Base-by-base conservation (phyloP, 1,139 yeast species). In the Blastobotrys arbuscula region DNA sequence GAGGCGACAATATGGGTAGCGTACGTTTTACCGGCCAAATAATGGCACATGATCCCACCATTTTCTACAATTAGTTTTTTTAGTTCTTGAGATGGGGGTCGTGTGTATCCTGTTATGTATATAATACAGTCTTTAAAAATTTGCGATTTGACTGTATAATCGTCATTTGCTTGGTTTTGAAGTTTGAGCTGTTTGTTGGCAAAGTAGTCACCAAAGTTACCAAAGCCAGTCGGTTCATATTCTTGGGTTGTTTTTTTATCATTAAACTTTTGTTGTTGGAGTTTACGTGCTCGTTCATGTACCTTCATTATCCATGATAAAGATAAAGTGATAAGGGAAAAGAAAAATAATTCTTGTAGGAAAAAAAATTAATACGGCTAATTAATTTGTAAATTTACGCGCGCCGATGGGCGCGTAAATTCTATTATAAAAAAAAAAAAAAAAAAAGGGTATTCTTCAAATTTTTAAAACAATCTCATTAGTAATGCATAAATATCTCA, bases 1-100 rank as follows among this genome's bases (percentile, higher is more conserved):
- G 83, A 81, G 24, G 97, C 95, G 1, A 92, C 69, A 7, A 92
- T 84, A 66, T 92, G 97, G 0, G 97, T 86, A 0, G 84, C 94
- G 12, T 77, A 73, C 4, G 84, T 75, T 60, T 89, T 89, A 23
- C 83, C 81, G 6, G 78, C 72, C 42, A 90, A 65, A 65, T 78
- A 82, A 53, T 83, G 82, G 23, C 84, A 64, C 57, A 86, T 87
- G 50, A 70, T 75, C 0, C 98, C 98, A 0, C 97, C 97, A 63
- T 89, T 77, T 8, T 79, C 59, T 2, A 86, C 78, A 4, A 92
- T 81, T 55, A 86, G 60, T 50, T 82, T 75, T 60, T 86, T 92
- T 26, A 92, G 71, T 54, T 81, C 85, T 44, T 77, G 71, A 15
- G 88, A 75, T 6, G 92, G 80, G 0, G 97, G 97, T 2, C 68